A percentile compares a stretch with the other conserved stretches of the same genome.
phyloP scores from a whole-genome alignment of 2,329 filamentous ascomycete species.

The Mycosphaerella sp. region DNA sequence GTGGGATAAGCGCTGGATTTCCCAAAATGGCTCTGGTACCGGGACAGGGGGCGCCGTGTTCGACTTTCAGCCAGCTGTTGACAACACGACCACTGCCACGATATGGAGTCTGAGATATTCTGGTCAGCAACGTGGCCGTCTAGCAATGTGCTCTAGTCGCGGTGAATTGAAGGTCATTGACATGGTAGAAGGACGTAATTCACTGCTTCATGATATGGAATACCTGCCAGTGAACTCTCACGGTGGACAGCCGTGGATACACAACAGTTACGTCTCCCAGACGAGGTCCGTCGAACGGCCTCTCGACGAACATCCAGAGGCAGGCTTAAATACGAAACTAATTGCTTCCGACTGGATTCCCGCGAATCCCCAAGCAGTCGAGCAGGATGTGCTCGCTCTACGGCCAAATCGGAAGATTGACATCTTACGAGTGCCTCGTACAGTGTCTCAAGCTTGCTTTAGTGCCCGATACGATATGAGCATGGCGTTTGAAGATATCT shows the following conservation, averaged over 20 bases:
- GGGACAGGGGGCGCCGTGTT: conserved; percentile 51
- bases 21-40: conserved; percentile 41
- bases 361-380: conserved; percentile 38
- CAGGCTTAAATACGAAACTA: conserved; percentile 44
- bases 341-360: conserved; percentile 58
- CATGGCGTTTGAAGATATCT: conserved; percentile 21
- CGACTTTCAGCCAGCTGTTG: conserved; percentile 51
- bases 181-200: conserved; percentile 23
- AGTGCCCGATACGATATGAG: conserved; percentile 41
- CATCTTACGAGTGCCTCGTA: conserved; percentile 41
- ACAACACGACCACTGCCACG: conserved; percentile 43
- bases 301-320: conserved; percentile 41
- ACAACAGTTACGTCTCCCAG: conserved; percentile 41
- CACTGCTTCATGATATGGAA: conserved; percentile 16
- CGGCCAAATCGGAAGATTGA: conserved; percentile 47
- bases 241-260: conserved; percentile 36
- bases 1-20: conserved; percentile 62
- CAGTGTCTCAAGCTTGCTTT: conserved; percentile 38
- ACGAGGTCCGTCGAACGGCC: conserved; percentile 41
- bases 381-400: conserved; percentile 49
- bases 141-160: conserved; percentile 53
- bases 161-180: conserved; percentile 49
- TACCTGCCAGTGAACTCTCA: conserved; percentile 25
- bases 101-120: conserved; percentile 60
- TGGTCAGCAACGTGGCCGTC: conserved; percentile 50